Base-by-base conservation (phyloP, 2,329 filamentous ascomycete species). In the Xenoacremonium recifei region DNA sequence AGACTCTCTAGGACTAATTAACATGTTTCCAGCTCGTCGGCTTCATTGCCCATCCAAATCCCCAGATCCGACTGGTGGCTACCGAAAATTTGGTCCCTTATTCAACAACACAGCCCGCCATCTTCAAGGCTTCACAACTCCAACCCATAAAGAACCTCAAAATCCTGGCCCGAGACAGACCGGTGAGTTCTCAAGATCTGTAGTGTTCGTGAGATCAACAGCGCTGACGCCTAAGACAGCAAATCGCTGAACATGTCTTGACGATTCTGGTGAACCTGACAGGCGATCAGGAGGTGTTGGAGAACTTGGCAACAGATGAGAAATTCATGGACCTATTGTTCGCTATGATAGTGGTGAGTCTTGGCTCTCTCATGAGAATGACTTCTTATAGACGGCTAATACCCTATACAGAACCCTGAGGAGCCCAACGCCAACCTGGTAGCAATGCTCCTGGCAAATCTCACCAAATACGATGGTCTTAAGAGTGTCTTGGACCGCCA, bases 401-500 rank as follows among this genome's bases (percentile, higher is more conserved):
- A 31, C n/a, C n/a, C n/a, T n/a, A n/a, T n/a, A n/a, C 47, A 89
- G 85, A 77, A 81, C 54, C 72, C 79, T 4, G 81, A 85, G 39
- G 92, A 97, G 61, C 77, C 80, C 21, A 91, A 91, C 60, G 89
- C 89, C 39, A 87, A 96, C 60, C 77, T 93, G 30, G 71, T 95
- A 34, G 82, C 89, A 34, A 97, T 96, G 90, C 79, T 99, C 12
- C 77, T 97, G 18, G 90, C 93, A 63, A 99, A 99, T 61, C 74
- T 99, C 39, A 79, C 84, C 44, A 97, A 97, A 69, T 85, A 79
- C 47, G 83, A 92, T 53, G 76, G 75, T 5, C 66, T 96, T 42
- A 85, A 85, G 50, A 76, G 76, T 32, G 72, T 96, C 4, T 66
- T 92, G 10, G 72, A 75, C 4, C 72, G 86, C 41, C 86, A 85